A percentile compares a stretch with the other conserved stretches of the same genome.
Evolutionary conservation across 2,329 filamentous ascomycete genomes (phyloP).

Genomic region (Blastomyces gilchristii): DNA sequence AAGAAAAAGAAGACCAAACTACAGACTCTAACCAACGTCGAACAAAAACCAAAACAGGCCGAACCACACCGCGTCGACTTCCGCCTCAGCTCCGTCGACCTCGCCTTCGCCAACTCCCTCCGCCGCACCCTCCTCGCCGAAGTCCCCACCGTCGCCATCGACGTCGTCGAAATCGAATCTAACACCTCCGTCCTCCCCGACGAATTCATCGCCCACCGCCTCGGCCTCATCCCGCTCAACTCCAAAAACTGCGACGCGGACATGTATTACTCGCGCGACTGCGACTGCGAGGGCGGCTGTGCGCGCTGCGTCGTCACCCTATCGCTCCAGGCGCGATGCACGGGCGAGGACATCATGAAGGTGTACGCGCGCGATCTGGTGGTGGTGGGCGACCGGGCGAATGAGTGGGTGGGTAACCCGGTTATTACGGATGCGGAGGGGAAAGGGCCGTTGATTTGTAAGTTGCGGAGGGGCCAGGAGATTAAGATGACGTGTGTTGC

Average conservation of each 20-base stretch:
- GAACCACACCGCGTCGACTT: constrained; percentile 78
- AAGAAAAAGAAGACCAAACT: not conserved
- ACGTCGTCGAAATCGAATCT: constrained; percentile 85
- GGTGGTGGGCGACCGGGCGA: constrained; percentile 58
- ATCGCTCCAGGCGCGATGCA: constrained; percentile 75
- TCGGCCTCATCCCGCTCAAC: constrained; percentile 87
- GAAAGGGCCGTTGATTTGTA: constrained; percentile 76
- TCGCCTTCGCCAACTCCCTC: constrained; percentile 91
- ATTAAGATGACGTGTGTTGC: constrained; percentile 83
- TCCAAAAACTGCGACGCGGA: constrained; percentile 74
- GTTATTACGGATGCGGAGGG: constrained; percentile 75
- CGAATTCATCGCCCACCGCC: constrained; percentile 80
- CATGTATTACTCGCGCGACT: constrained; percentile 81
- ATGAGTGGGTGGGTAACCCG: constrained; percentile 66
- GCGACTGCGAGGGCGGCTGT: constrained; percentile 93
- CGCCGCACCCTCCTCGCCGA: constrained; percentile 91
- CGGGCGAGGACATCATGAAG: constrained; percentile 76
- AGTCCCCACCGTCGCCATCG: constrained; percentile 87
- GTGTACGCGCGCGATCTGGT: constrained; percentile 87
- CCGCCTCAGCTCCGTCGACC: constrained; percentile 79
- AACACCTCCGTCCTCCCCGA: constrained; percentile 98
- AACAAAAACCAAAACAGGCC: constrained; percentile 47
- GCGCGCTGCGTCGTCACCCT: constrained; percentile 82
- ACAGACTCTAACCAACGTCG: not conserved
- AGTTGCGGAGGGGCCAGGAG: constrained; percentile 82